phyloP scores from a whole-genome alignment of 768 basidiomycete species.

The Phylloporus scabripes region DNA sequence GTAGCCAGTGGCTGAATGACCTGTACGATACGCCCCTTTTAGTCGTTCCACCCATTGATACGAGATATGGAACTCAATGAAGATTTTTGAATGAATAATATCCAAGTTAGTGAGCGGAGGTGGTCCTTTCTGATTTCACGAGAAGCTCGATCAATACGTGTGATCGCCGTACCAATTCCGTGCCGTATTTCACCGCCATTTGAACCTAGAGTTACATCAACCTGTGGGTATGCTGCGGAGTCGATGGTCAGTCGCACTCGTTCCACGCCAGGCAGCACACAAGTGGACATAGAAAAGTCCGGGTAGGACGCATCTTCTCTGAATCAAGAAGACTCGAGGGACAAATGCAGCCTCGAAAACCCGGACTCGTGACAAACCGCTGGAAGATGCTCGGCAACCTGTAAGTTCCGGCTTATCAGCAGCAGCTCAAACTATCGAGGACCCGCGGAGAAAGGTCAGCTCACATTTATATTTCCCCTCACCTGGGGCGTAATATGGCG shows the following conservation, averaged over 20 bases:
- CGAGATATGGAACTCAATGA: constrained; percentile 10
- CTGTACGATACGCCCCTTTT: constrained; percentile 5
- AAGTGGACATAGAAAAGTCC: background rate
- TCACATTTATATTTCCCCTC: constrained; percentile 5
- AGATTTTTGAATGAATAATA: constrained; percentile 25
- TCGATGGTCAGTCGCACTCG: background rate
- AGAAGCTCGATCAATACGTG: constrained; percentile 15
- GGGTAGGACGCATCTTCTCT: background rate
- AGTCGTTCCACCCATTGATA: constrained; percentile 10
- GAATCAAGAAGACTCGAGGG: background rate
- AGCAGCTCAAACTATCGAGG: constrained; percentile 20
- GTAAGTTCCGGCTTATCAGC: constrained; percentile 13
- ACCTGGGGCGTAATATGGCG: constrained; percentile 4
- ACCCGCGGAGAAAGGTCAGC: constrained; percentile 21
- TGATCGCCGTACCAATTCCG: constrained; percentile 21
- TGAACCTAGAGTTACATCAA: constrained; percentile 13
- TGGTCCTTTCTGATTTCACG: constrained; percentile 9
- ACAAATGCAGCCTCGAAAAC: background rate
- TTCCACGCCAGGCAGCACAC: background rate
- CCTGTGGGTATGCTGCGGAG: constrained; percentile 2
- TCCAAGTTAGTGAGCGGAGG: constrained; percentile 12
- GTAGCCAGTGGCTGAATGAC: constrained; percentile 3
- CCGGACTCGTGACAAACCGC: background rate
- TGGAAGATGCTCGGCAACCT: background rate
- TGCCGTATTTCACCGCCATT: constrained; percentile 11